These are phyloP conservation scores for Penstemon barbatus DNA, from an alignment of 257 asterid genomes.

Conservation along the genomic window DNA sequence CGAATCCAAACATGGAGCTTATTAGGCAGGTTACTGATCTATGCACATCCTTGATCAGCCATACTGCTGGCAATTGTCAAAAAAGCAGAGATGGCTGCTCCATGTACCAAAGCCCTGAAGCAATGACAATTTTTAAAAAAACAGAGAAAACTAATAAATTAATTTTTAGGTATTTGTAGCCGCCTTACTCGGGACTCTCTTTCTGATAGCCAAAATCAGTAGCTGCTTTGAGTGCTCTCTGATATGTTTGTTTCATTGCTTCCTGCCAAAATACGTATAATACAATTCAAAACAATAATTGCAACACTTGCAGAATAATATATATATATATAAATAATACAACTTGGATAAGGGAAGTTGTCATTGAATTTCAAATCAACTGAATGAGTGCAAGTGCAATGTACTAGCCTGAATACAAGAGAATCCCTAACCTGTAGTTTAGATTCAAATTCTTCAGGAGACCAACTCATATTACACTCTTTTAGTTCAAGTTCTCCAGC, in stretches of 20 bases:
- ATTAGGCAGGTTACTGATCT: not conserved
- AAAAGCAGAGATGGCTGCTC: constrained; percentile 90
- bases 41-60: constrained; percentile 97
- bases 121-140: not conserved
- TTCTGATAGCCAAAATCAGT: constrained; percentile 86
- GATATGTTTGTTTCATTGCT: constrained; percentile 93
- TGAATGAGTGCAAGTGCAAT: not conserved
- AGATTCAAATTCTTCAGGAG: constrained; percentile 96
- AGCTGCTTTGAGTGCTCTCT: constrained; percentile 82
- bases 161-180: not conserved
- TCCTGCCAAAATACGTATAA: constrained; percentile 53
- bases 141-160: not conserved
- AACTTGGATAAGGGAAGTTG: not conserved
- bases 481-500: constrained; percentile 97
- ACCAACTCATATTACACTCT: constrained; percentile 89
- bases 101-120: constrained; percentile 82
- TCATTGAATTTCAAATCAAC: not conserved
- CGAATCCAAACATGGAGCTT: not conserved
- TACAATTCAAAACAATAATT: constrained; percentile 8
- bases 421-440: constrained; percentile 65
- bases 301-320: constrained; percentile 12
- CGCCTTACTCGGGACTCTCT: constrained; percentile 95
- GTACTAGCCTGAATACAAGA: constrained; percentile 13
- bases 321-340: not conserved
- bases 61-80: constrained; percentile 77